phyloP scores from a whole-genome alignment of 768 basidiomycete genomes.

The Porphyrellus cyaneotinctus region DNA sequence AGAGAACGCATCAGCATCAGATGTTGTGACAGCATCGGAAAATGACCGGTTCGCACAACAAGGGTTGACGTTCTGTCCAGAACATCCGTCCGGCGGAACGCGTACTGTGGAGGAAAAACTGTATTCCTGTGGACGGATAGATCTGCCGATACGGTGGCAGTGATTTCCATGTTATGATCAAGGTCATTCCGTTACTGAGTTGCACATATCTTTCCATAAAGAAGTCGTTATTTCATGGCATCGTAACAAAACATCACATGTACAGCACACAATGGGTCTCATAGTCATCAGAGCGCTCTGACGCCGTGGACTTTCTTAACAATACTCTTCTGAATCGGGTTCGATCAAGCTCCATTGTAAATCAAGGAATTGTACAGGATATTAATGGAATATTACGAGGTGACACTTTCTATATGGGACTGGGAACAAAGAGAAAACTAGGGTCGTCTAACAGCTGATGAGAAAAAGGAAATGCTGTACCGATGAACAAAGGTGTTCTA shows the following conservation, averaged over 20 bases:
- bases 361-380: conserved; percentile 8
- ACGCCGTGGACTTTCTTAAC: no score
- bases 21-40: conserved; percentile 10
- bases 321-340: neutral
- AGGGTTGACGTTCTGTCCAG: conserved; percentile 14
- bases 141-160: conserved; percentile 23
- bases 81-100: conserved; percentile 12
- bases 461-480: conserved; percentile 9
- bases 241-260: conserved; percentile 24
- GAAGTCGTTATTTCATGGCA: conserved; percentile 19
- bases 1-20: conserved; percentile 13
- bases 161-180: conserved; percentile 6
- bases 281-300: conserved; percentile 5
- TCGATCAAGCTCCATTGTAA: conserved; percentile 2
- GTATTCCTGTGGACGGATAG: conserved; percentile 18
- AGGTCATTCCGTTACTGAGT: neutral
- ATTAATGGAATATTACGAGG: conserved; percentile 9
- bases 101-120: conserved; percentile 16
- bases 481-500: neutral
- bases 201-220: conserved; percentile 1
- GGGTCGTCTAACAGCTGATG: conserved; percentile 12
- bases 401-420: neutral
- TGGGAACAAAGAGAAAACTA: conserved; percentile 10
- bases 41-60: conserved; percentile 17
- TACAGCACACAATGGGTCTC: conserved; percentile 19